Base-by-base conservation (phyloP, 306 rosid species). In the Canavalia ensiformis region DNA sequence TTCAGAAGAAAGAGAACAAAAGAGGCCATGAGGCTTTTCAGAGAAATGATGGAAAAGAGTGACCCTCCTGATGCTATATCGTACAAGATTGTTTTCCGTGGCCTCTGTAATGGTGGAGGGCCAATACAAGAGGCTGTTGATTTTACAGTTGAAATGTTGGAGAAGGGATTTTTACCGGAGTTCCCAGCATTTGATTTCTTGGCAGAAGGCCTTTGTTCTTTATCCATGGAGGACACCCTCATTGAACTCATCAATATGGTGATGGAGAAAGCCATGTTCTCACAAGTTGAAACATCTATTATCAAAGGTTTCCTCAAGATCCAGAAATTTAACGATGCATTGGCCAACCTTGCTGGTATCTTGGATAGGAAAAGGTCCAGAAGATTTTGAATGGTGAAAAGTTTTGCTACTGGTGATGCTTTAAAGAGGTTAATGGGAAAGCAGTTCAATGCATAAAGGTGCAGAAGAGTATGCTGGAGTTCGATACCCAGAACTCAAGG, bases 51-150 rank as follows among this genome's bases (percentile, higher is more conserved):
- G 74, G 99, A 90, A 88, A 93, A 93, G 77, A 87, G 81, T 28
- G 82, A 87, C 57, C 95, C 92, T 69, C 98, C 99, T 2, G 96
- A 95, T 89, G 88, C 90, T 25, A 0, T 93, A 68, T 73, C 97
- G 1, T 87, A 91, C 79, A 95, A 84, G 88, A 90, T 90, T 84
- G 90, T 91, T 80, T 90, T 90, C 73, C 89, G 97, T 8, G 98
- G 99, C 68, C 94, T 95, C 44, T 93, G 98, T 84, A 93, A 90
- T 28, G 91, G 99, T 12, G 97, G 99, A 70, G 98, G 99, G 50
- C 88, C 96, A 1, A 93, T 93, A 50, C 85, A 89, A 69, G 98
- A 95, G 82, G 97, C 98, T 11, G 93, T 91, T 77, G 93, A 95
- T 82, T 95, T 95, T 66, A 84, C 85, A 0, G 62, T 88, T 64